Evolutionary conservation across 371 early-diverging fungal genomes (phyloP), one percentile per base, ranked within the genome.

Genomic region (Sporodiniella umbellata): DNA sequence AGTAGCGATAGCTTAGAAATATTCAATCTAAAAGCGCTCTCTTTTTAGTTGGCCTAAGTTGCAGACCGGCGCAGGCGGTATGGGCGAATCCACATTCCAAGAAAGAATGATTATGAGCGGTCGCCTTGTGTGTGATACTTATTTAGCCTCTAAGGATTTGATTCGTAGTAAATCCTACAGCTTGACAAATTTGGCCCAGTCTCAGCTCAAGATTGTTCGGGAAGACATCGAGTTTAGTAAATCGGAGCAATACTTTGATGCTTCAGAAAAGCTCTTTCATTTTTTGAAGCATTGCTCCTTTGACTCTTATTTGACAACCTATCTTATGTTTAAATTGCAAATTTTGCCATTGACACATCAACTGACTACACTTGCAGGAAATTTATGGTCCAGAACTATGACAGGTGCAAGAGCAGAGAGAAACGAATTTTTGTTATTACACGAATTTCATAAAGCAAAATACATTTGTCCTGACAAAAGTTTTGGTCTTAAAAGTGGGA

Each of bases 361-460:
- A 64, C 68, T 99, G 53, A 96, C 99, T 1, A 82, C 81, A 14
- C 64, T 97, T 42, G 95, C 98, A 8, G 99, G 99, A 4, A 98
- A 97, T 65, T 54, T 97, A 44, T 98, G 97, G 98, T 65, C 89
- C 2, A 79, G 90, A 60, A 94, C 98, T 0, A 77, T 96, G 74
- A 83, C 85, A 19, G 98, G 98, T 30, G 92, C 88, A n/a, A 77
- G 99, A 31, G 95, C 99, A 8, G 99, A 99, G 57, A 83, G 99
- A 43, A 99, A 99, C 63, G 99, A 99, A 70, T 98, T 84, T 53
- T 82, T 99, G 8, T 68, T 99, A 22, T 71, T 99, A 23, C 99
- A 99, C 63, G 98, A 98, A 68, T 98, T 99, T 67, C 93, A 93
- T 54, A 79, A 84, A 19, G 73, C 79, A 48, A 94, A 95, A 58